Percentiles rank a stretch among this genome's conserved stretches.
These are phyloP conservation scores for Globisporangium middletonii DNA, from an alignment of 352 stramenopile species.

Conservation along the genomic window DNA sequence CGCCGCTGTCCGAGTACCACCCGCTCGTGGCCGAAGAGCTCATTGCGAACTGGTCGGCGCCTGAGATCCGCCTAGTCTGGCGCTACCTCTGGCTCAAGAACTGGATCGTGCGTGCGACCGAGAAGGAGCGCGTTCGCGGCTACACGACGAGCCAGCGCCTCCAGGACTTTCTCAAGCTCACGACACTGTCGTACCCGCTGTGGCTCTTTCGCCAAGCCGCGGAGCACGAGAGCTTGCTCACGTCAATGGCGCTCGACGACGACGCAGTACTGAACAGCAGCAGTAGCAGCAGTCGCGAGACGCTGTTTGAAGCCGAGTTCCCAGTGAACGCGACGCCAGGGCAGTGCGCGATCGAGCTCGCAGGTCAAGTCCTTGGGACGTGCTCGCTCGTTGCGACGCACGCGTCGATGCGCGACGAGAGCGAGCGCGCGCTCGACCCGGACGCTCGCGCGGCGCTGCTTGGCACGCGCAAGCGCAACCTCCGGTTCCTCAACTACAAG, in stretches of 20 bases:
- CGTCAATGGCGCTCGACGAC: constrained; percentile 50
- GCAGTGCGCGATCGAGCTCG: constrained; percentile 61
- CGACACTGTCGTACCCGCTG: constrained; percentile 61
- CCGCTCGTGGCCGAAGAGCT: constrained; percentile 75
- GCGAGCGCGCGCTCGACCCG: constrained; percentile 4
- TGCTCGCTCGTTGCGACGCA: constrained; percentile 45
- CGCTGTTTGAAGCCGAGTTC: constrained; percentile 63
- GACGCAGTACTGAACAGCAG: constrained; percentile 8
- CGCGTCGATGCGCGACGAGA: constrained; percentile 12
- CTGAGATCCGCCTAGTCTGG: constrained; percentile 78
- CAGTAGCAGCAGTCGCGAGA: constrained; percentile 16
- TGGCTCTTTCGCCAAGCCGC: constrained; percentile 66
- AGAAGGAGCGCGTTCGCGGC: constrained; percentile 58
- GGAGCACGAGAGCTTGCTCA: constrained; percentile 67
- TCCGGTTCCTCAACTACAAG: constrained; percentile 58
- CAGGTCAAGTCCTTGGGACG: constrained; percentile 58
- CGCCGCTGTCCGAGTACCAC: constrained; percentile 64
- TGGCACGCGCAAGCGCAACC: constrained; percentile 20
- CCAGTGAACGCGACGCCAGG: constrained; percentile 60
- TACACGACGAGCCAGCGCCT: constrained; percentile 61
- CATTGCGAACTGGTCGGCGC: constrained; percentile 68
- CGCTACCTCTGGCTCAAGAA: constrained; percentile 81
- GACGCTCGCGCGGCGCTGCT: constrained; percentile 11
- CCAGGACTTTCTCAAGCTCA: constrained; percentile 65
- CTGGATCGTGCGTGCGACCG: constrained; percentile 75